Base-by-base conservation (phyloP, 2,329 filamentous ascomycete genomes). In the Boeremia lycopersici region DNA sequence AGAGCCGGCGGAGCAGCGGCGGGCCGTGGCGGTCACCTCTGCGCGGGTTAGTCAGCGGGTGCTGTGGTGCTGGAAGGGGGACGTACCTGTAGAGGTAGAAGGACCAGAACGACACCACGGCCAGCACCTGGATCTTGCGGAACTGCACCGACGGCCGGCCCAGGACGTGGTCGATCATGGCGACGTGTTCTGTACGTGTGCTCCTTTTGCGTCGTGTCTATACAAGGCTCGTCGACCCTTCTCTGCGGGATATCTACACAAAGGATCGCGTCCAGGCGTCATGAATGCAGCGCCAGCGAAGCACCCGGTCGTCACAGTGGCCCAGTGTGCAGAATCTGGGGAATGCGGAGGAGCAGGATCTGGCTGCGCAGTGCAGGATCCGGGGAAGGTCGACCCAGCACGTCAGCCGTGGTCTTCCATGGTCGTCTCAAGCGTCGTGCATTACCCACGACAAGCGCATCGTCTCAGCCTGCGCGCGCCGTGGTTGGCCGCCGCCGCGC, bases 81-180 rank as follows among this genome's bases (percentile, higher is more conserved):
- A 15, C 80, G 58, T 79, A 91, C 89, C 84, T 87, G 69, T 88
- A 84, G 26, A 97, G 80, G 73, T 97, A 97, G 41, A 88, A 78
- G 5, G 89, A 89, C 95, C 95, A 99, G 71, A 98, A 95, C 0
- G 90, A 87, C 50, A 98, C 83, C 12, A 98, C 95, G 19, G 89
- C 88, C 63, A 98, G 84, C 65, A 99, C 92, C 76, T 98, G 93
- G 45, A 96, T 88, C 70, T 96, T 91, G 61, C 93, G 87, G 69
- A 96, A 96, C 78, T 93, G 90, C 70, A 90, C 87, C 57, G 93
- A 97, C 30, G 93, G 93, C 61, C 91, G 87, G 60, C 93, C 93
- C 43, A 98, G 82, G 53, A 97, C 89, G 81, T 98, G 93, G 77
- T 98, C 93, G 62, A 75, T 75, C 73, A 76, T 76, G 48, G 29